Evolutionary conservation across 2,329 filamentous ascomycete genomes (phyloP).

Genomic region (Talaromyces sp.): DNA sequence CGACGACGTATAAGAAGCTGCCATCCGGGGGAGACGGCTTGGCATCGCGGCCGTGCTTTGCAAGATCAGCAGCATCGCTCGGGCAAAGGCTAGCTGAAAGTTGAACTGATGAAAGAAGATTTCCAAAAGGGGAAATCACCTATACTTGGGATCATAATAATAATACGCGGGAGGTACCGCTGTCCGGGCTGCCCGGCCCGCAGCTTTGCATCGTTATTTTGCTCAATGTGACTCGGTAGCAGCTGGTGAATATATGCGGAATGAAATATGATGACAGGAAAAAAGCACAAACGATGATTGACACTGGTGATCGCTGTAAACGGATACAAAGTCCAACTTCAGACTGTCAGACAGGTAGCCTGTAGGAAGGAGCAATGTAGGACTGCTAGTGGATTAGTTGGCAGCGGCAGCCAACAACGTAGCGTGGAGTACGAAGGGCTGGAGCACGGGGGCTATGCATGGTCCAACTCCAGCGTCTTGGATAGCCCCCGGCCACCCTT

Average conservation of each 20-base stretch:
- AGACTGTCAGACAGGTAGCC: background rate
- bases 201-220: background rate
- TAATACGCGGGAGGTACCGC: too few species aligned
- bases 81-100: conserved; percentile 9
- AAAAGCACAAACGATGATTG: background rate
- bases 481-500: background rate
- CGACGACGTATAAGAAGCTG: conserved; percentile 1
- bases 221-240: background rate
- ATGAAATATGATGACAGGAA: background rate
- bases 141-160: background rate
- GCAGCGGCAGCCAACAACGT: background rate
- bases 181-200: too few species aligned
- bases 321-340: background rate
- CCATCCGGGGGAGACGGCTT: background rate
- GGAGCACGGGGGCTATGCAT: background rate
- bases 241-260: too few species aligned
- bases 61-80: background rate
- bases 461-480: background rate
- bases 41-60: background rate
- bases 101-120: background rate
- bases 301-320: background rate
- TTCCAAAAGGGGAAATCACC: background rate
- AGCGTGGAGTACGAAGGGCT: background rate
- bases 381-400: background rate
- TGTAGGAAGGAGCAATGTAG: background rate